These are phyloP conservation scores for Metschnikowia continentalis DNA, from an alignment of 805 yeast genomes.

Conservation along the genomic window DNA sequence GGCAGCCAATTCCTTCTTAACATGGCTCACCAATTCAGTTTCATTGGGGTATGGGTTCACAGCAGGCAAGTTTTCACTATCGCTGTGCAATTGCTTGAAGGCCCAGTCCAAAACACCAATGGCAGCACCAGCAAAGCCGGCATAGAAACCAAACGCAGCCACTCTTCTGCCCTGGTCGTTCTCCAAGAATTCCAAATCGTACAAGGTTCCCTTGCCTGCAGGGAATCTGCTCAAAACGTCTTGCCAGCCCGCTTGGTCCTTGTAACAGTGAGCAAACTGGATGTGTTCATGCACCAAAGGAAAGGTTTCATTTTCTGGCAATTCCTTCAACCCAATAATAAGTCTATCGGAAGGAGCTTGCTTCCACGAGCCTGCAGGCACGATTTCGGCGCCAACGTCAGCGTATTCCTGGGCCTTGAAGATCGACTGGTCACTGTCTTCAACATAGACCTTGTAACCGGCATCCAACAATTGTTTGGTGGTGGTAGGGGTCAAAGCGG, in stretches of 20 bases:
- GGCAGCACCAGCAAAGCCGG: conserved; percentile 99
- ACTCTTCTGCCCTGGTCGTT: conserved; percentile 96
- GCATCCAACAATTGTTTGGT: conserved; percentile 79
- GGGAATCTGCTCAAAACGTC: conserved; percentile 87
- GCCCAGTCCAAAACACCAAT: conserved; percentile 94
- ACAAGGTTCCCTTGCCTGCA: conserved; percentile 83
- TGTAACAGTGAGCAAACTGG: conserved; percentile 98
- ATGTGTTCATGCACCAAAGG: conserved; percentile 95
- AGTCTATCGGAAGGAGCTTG: conserved; percentile 86
- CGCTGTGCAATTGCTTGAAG: conserved; percentile 72
- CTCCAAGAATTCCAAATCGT: conserved; percentile 91
- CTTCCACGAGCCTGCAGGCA: conserved; percentile 92
- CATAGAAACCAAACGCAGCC: conserved; percentile 99
- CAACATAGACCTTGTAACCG: conserved; percentile 86
- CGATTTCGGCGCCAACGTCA: conserved; percentile 78
- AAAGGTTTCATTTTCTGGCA: conserved; percentile 84
- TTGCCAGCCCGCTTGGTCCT: conserved; percentile 96
- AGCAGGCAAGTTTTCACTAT: conserved; percentile 67
- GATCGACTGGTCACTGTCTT: conserved; percentile 79
- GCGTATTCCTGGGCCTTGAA: conserved; percentile 74
- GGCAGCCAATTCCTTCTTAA: conserved; percentile 51
- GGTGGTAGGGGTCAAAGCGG: conserved; percentile 91
- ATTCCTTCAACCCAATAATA: conserved; percentile 89
- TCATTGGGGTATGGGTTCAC: conserved; percentile 83
- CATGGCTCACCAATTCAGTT: conserved; percentile 64